A percentile compares a stretch with the other conserved stretches of the same genome.
phyloP scores from a whole-genome alignment of 2,329 filamentous ascomycete species.

The Teratosphaeria zuluensis region DNA sequence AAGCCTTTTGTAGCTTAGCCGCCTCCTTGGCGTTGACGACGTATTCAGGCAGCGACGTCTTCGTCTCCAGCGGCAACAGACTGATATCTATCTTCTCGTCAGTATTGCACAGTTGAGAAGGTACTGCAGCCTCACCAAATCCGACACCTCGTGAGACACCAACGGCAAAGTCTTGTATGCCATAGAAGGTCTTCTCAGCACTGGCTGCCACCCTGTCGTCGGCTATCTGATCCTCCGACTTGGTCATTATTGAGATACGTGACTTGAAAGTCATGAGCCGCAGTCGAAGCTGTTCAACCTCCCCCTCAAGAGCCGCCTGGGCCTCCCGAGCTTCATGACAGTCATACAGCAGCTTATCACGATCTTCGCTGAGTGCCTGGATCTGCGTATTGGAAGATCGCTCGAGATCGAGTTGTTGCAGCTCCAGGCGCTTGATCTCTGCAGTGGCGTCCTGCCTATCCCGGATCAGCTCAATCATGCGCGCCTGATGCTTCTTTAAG shows the following conservation, averaged over 20 bases:
- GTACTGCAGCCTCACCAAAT: constrained; percentile 24
- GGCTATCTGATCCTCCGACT: constrained; percentile 48
- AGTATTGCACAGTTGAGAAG: background rate
- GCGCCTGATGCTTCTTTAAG: background rate
- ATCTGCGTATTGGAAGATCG: background rate
- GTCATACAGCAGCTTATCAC: background rate
- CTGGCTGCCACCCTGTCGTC: constrained; percentile 55
- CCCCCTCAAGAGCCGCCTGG: background rate
- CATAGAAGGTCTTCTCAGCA: constrained; percentile 51
- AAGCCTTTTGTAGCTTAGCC: background rate
- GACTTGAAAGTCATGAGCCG: constrained; percentile 59
- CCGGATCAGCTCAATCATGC: background rate
- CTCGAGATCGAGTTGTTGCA: background rate
- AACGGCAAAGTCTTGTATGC: constrained; percentile 65
- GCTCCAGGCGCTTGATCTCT: background rate
- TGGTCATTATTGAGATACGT: constrained; percentile 58
- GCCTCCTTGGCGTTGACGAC: background rate
- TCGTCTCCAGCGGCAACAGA: background rate
- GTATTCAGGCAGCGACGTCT: background rate
- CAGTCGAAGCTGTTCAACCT: constrained; percentile 21
- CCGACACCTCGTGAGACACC: constrained; percentile 55
- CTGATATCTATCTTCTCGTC: background rate
- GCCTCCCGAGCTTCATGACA: background rate
- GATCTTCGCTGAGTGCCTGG: background rate
- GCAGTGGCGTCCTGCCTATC: background rate